phyloP scores from a whole-genome alignment of 495 filamentous ascomycete species.

The Aspergillus olivimuriae region DNA sequence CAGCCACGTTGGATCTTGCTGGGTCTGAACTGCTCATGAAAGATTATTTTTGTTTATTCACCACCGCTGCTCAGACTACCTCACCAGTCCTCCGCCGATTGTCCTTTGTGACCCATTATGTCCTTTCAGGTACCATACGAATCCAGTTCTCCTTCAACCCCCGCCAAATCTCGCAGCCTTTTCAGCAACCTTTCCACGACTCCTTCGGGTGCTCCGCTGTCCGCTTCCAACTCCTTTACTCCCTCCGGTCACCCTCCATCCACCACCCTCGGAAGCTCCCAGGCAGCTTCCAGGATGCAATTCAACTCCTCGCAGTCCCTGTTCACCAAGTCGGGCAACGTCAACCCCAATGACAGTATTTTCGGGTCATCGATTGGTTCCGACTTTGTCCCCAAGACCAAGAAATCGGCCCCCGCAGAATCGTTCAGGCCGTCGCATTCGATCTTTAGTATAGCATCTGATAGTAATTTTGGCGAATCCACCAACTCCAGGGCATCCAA shows the following conservation, averaged over 20 bases:
- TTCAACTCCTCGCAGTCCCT: slow-evolving; percentile 29
- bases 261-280: slow-evolving; percentile 60
- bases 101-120: slow-evolving; percentile 21
- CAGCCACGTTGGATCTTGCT: background rate
- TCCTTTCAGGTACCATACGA: slow-evolving; percentile 34
- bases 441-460: slow-evolving; percentile 35
- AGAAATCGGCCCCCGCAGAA: slow-evolving; percentile 18
- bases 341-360: slow-evolving; percentile 38
- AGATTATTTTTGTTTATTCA: slow-evolving; percentile 5
- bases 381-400: slow-evolving; percentile 30
- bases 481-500: slow-evolving; percentile 23
- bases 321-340: slow-evolving; percentile 33
- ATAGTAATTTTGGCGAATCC: slow-evolving; percentile 35
- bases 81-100: background rate
- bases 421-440: slow-evolving; percentile 25
- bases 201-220: slow-evolving; percentile 68
- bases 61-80: background rate
- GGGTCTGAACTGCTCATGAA: background rate
- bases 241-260: slow-evolving; percentile 64
- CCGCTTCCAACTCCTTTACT: slow-evolving; percentile 62
- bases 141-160: slow-evolving; percentile 34
- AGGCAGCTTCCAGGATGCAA: slow-evolving; percentile 41
- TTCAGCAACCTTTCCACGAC: slow-evolving; percentile 63
- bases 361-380: slow-evolving; percentile 39
- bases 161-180: slow-evolving; percentile 35